Evolutionary conservation across 1,284 basidiomycete genomes (phyloP), one percentile per base, ranked within the genome.

Genomic region (Porodaedalea pini): DNA sequence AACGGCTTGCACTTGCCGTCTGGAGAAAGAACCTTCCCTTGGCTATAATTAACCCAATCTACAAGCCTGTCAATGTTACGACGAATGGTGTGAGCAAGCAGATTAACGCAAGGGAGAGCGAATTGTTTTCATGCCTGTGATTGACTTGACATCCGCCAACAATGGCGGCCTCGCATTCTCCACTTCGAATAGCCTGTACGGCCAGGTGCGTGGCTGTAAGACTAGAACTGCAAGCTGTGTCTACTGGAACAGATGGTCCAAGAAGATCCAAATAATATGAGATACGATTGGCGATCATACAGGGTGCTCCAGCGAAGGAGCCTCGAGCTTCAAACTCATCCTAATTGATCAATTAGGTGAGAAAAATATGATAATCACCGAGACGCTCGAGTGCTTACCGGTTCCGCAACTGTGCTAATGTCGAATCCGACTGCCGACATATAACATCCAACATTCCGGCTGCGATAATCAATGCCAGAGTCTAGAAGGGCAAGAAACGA

Each of bases 1-100:
- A 80, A 80, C 0, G 78, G 77, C 54, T 78, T 78, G 58, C 70
- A 80, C 54, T 74, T 76, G 2, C 78, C 77, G 34, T 77, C 77
- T 6, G 69, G 69, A 1, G 76, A 68, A 43, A 80, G 64, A 13
- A 80, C 61, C 0, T 64, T 64, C 1, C 67, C 69, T 56, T 73
- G 71, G 41, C 63, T 67, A 58, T 78, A 77, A 10, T 59, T 56
- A 29, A 71, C 61, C 63, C 64, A 72, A 49, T 73, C 70, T 23
- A 66, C 56, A 47, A 72, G 59, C 17, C 72, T 74, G 32, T 34
- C 32, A 34, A 34, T 34, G 6, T 34, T n/a, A n/a, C n/a, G n/a
- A 13, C 13, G 32, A 34, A 13, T 15, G 29, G 41, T 21, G 44
- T 7, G 29, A n/a, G 6, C 52, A 52, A 7, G 41, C 51, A 11